Base-by-base conservation (phyloP, 2,329 filamentous ascomycete genomes). In the Hortaea sp. region DNA sequence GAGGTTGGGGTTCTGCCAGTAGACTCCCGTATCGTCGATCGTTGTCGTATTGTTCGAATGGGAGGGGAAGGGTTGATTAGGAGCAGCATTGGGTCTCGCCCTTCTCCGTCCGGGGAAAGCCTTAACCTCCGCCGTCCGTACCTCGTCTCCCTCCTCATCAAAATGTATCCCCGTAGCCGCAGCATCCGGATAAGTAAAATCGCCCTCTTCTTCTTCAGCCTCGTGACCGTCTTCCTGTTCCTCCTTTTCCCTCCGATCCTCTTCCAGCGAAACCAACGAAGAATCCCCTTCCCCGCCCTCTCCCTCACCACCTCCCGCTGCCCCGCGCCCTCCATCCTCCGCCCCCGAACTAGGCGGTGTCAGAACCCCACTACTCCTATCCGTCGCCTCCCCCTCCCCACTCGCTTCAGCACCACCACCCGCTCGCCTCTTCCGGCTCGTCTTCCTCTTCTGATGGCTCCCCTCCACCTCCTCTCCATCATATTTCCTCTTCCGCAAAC, bases 281-380 rank as follows among this genome's bases (percentile, higher is more conserved):
- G 12, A 37, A 20, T 20, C 20, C 20, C 20, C 20, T 20, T 20
- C 40, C 13, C 10, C 40, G 3, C 20, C 38, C 20, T 2, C 40
- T 7, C 13, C 38, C 13, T 27, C 6, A n/a, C n/a, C n/a, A 4
- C 39, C 44, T 46, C 48, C 46, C 7, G 44, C 39, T 37, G 42
- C 35, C 29, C 47, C 49, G 29, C 43, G 20, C 20, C 20, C 38
- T 12, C 49, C 48, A 4, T 41, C 45, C 6, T 54, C 52, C 13
- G 58, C 56, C 11, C 57, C 59, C 38, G 10, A 39, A 13, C 55
- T 60, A 1, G 61, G 58, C 6, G 63, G 63, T 4, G 63, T 65
- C 5, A 64, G 53, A 4, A 64, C 60, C 11, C 60, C 60, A 30
- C 50, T 52, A 41, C 57, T 58, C 13, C 55, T 51, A 28, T 44